Evolutionary conservation across 2,329 filamentous ascomycete species (phyloP).

Genomic region (Ceratocystis destructans): DNA sequence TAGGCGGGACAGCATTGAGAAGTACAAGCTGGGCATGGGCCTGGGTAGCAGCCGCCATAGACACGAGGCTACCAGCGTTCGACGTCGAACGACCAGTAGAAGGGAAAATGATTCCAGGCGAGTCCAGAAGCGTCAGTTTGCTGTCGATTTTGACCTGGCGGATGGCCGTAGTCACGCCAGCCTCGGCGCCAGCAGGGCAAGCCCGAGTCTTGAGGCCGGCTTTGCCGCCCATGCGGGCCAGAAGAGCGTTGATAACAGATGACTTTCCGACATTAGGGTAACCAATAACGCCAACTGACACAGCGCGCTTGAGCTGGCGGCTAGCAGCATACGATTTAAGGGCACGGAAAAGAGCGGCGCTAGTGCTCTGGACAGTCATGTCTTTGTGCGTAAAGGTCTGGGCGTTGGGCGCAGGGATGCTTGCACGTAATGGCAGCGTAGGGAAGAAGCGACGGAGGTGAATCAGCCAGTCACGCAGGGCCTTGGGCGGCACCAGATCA

Average conservation of each 20-base stretch:
- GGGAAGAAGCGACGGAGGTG: slow-evolving; percentile 83
- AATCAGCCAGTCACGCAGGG: slow-evolving; percentile 71
- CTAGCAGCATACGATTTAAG: slow-evolving; percentile 77
- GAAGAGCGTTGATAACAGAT: slow-evolving; percentile 87
- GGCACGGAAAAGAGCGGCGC: slow-evolving; percentile 70
- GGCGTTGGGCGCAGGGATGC: slow-evolving; percentile 67
- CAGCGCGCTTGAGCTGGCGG: slow-evolving; percentile 73
- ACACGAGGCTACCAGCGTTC: slow-evolving; percentile 31
- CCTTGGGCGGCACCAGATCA: slow-evolving; percentile 69
- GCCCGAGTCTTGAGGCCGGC: slow-evolving; percentile 44
- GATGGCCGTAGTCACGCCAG: slow-evolving; percentile 78
- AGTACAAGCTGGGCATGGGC: slow-evolving; percentile 76
- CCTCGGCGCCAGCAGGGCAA: slow-evolving; percentile 81
- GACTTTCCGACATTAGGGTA: slow-evolving; percentile 96
- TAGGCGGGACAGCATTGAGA: slow-evolving; percentile 81
- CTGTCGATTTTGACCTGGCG: slow-evolving; percentile 87
- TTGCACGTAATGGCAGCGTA: slow-evolving; percentile 76
- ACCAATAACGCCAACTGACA: slow-evolving; percentile 85
- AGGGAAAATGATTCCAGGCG: slow-evolving; percentile 88
- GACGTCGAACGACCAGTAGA: slow-evolving; percentile 36
- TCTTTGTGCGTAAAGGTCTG: slow-evolving; percentile 87
- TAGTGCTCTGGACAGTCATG: slow-evolving; percentile 73
- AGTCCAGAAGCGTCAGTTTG: slow-evolving; percentile 86
- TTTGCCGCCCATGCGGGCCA: slow-evolving; percentile 56
- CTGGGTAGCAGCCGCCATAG: slow-evolving; percentile 48